Conservation (phyloP, 2,329 filamentous ascomycete genomes). For the Fusarium pseudoanthophilum region DNA sequence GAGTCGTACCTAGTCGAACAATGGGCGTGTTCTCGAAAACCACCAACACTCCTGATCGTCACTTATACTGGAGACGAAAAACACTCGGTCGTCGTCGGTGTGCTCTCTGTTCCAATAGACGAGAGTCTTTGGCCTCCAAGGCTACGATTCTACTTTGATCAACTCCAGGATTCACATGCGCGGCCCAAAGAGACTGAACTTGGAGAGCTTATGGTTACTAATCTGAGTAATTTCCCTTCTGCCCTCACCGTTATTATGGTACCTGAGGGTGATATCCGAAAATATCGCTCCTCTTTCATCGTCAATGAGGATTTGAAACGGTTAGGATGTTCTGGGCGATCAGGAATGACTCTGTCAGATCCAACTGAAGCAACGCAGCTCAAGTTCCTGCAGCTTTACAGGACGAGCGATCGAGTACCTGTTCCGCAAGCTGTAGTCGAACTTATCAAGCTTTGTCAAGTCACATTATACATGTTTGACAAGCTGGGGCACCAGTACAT, state of each 20-base stretch:
- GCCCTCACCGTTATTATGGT: constrained; percentile 91
- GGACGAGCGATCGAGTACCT: constrained; percentile 83
- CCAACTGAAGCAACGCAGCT: constrained; percentile 85
- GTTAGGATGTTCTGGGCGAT: constrained; percentile 88
- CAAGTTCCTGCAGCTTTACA: constrained; percentile 93
- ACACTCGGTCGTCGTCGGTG: constrained; percentile 80
- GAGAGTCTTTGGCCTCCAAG: constrained; percentile 82
- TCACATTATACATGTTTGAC: constrained; percentile 87
- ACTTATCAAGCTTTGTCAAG: constrained; percentile 90
- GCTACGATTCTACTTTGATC: constrained; percentile 85
- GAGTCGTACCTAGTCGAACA: constrained; percentile 96
- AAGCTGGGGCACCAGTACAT: constrained; percentile 89
- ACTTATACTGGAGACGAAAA: constrained; percentile 90
- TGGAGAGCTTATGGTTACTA: constrained; percentile 92
- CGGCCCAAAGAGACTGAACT: constrained; percentile 82
- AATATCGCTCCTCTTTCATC: constrained; percentile 85
- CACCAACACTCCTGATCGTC: constrained; percentile 90
- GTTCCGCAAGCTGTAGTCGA: constrained; percentile 84
- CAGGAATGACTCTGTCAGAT: constrained; percentile 81
- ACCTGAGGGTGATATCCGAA: constrained; percentile 84
- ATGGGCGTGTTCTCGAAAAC: constrained; percentile 92
- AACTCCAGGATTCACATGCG: constrained; percentile 86
- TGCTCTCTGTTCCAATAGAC: constrained; percentile 84
- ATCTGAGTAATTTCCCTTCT: constrained; percentile 90
- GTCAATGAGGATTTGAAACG: constrained; percentile 96